Conservation (phyloP, 2,329 filamentous ascomycete genomes). For the Lachnellula subtilissima region DNA sequence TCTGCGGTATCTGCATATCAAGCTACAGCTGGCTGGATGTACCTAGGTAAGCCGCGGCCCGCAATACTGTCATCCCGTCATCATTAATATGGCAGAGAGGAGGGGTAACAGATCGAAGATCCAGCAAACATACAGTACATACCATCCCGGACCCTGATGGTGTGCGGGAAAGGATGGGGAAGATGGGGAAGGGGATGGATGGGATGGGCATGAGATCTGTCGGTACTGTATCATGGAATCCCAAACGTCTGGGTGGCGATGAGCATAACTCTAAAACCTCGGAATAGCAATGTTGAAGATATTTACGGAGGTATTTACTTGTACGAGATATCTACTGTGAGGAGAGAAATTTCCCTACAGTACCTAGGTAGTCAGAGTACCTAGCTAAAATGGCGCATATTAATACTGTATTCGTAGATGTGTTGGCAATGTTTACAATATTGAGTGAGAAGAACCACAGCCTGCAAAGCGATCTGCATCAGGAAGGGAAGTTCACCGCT, state of each 20-base stretch:
- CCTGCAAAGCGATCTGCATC: neutral
- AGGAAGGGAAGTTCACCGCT: neutral
- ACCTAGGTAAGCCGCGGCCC: neutral
- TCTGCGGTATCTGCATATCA: neutral
- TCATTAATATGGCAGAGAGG: neutral
- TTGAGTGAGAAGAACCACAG: neutral
- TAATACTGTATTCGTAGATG: neutral
- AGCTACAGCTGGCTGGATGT: neutral
- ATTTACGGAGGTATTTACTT: neutral
- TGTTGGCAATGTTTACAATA: neutral
- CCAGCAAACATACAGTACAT: neutral
- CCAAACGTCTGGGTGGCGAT: neutral
- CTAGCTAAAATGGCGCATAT: neutral
- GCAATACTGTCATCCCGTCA: neutral
- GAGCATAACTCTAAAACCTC: neutral
- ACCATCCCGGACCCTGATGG: neutral
- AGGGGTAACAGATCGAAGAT: no score
- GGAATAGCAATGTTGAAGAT: neutral
- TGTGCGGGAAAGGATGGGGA: neutral
- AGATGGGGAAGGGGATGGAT: neutral
- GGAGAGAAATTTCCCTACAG: no score
- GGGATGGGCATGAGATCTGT: neutral
- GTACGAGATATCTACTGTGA: neutral
- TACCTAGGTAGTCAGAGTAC: neutral
- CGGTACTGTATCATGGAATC: neutral